Evolutionary conservation across 2,329 filamentous ascomycete species (phyloP).

Genomic region (Epichloe amarillans): DNA sequence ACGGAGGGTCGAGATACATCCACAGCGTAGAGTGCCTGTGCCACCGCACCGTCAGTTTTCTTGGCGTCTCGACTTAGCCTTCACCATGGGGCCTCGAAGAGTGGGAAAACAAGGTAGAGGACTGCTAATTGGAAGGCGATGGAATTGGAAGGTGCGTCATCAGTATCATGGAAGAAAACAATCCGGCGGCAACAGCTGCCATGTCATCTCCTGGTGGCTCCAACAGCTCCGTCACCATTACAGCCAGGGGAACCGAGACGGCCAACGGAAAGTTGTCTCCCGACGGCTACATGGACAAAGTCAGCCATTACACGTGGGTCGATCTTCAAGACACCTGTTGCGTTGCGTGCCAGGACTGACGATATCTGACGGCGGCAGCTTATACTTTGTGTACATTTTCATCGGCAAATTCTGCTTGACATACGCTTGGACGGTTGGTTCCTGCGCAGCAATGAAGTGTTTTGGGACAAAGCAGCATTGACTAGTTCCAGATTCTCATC

Average conservation of each 20-base stretch:
- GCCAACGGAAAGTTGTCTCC: slow-evolving; percentile 24
- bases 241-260: not conserved
- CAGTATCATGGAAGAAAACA: not conserved
- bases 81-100: not conserved
- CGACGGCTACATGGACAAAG: slow-evolving; percentile 33
- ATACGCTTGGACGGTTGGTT: slow-evolving; percentile 38
- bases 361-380: slow-evolving; percentile 16
- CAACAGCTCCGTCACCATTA: not conserved
- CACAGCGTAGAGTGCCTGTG: slow-evolving; percentile 45
- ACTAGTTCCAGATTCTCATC: slow-evolving; percentile 18
- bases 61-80: not conserved
- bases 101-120: not conserved
- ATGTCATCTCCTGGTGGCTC: not conserved
- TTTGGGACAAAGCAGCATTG: not conserved
- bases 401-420: slow-evolving; percentile 38
- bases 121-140: not conserved
- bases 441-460: not conserved
- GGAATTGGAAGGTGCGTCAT: too few relatives aligned
- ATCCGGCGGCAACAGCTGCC: not conserved
- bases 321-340: not conserved
- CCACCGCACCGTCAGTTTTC: not conserved
- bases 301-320: slow-evolving; percentile 31
- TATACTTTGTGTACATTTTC: slow-evolving; percentile 47
- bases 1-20: slow-evolving; percentile 49
- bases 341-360: not conserved